A percentile compares a stretch with the other conserved stretches of the same genome.
These are phyloP conservation scores for Dendrocalamus sinicus DNA, from an alignment of 176 grass and related monocot species.

Conservation along the genomic window DNA sequence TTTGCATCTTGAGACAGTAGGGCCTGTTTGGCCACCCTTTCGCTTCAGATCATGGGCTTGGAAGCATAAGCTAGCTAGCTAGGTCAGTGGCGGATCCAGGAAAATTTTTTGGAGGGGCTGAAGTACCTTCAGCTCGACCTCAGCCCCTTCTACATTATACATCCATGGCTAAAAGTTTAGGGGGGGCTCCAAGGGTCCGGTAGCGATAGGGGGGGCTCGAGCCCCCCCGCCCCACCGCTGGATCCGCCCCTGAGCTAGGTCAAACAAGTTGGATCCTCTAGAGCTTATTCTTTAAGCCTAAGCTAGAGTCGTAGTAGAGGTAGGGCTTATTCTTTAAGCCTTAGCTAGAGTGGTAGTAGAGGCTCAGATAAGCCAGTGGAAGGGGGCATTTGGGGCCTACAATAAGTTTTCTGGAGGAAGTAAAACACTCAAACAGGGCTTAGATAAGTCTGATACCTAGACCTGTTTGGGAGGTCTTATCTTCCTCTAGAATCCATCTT, in stretches of 20 bases:
- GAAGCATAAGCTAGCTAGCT: slow-evolving; percentile 15
- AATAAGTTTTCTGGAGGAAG: neutral
- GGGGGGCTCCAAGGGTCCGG: no score
- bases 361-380: no score
- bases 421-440: neutral
- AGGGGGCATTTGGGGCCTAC: neutral
- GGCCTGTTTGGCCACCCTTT: neutral
- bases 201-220: no score
- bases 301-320: neutral
- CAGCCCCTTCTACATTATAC: no score
- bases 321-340: neutral
- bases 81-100: no score
- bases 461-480: neutral
- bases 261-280: slow-evolving; percentile 5
- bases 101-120: no score
- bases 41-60: neutral
- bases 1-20: neutral
- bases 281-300: neutral
- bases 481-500: neutral
- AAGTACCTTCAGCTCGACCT: no score
- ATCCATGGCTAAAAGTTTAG: no score
- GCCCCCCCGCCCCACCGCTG: no score
- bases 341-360: neutral
- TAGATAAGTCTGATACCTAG: neutral
- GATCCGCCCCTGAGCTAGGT: no score